Percentiles rank a stretch among this genome's conserved stretches.
Conservation (phyloP, 805 yeast species). For the Metschnikowia corniflorae region DNA sequence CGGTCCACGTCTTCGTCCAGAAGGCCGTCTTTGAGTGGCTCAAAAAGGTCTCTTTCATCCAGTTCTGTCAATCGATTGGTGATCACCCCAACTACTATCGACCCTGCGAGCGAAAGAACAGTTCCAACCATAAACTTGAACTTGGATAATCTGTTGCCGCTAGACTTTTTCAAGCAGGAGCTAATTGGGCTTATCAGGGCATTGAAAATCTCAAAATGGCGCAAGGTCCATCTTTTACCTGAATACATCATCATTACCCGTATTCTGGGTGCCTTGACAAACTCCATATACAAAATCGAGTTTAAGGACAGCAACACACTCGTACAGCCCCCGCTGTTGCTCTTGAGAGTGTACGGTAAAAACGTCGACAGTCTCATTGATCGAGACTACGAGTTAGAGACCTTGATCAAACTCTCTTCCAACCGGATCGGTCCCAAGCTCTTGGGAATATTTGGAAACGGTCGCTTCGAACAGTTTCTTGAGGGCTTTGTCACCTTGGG, state of each 20-base stretch:
- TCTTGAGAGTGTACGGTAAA: slow-evolving; percentile 84
- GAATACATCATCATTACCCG: slow-evolving; percentile 52
- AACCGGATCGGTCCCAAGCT: slow-evolving; percentile 85
- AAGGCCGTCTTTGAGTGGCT: slow-evolving; percentile 30
- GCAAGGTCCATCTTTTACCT: slow-evolving; percentile 43
- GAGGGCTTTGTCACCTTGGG: slow-evolving; percentile 78
- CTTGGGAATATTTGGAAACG: slow-evolving; percentile 86
- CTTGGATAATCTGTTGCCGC: slow-evolving; percentile 74
- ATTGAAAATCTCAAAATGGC: slow-evolving; percentile 78
- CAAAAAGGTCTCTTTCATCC: slow-evolving; percentile 35
- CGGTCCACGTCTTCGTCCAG: slow-evolving; percentile 33
- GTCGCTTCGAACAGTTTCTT: slow-evolving; percentile 90
- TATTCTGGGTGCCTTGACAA: slow-evolving; percentile 91
- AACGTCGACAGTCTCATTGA: slow-evolving; percentile 85
- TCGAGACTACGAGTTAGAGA: slow-evolving; percentile 71
- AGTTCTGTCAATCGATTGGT: slow-evolving; percentile 28
- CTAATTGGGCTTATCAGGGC: slow-evolving; percentile 60
- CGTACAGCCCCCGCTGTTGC: slow-evolving; percentile 51
- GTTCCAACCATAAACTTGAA: slow-evolving; percentile 53
- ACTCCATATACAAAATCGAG: slow-evolving; percentile 76
- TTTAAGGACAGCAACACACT: slow-evolving; percentile 39
- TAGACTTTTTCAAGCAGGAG: slow-evolving; percentile 83
- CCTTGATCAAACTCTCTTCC: slow-evolving; percentile 67
- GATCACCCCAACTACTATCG: slow-evolving; percentile 27
- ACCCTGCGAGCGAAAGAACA: slow-evolving; percentile 29